These are phyloP conservation scores for Phialocephala subalpina DNA, from an alignment of 2,329 filamentous ascomycete species.

Conservation along the genomic window DNA sequence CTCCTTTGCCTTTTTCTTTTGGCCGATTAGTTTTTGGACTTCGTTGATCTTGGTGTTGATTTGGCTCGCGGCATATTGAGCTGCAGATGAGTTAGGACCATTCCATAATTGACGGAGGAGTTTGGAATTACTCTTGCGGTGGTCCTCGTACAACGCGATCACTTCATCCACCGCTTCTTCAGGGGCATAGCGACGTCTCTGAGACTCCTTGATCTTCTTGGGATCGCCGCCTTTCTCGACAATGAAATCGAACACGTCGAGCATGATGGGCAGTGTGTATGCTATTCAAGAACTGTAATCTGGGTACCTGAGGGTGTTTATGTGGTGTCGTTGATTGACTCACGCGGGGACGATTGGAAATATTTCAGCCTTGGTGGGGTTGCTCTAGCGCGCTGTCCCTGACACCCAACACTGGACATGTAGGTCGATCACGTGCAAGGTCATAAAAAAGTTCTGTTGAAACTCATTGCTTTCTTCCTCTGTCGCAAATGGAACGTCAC, in stretches of 20 bases:
- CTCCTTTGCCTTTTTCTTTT: slow-evolving; percentile 95
- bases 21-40: slow-evolving; percentile 87
- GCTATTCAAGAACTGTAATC: slow-evolving; percentile 4
- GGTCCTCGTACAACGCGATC: slow-evolving; percentile 85
- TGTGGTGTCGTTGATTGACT: slow-evolving; percentile 4
- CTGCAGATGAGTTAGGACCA: slow-evolving; percentile 46
- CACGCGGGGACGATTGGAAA: background rate
- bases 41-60: slow-evolving; percentile 86
- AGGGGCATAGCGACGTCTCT: slow-evolving; percentile 80
- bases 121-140: slow-evolving; percentile 72
- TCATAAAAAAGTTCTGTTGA: background rate
- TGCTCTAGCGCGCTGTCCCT: background rate
- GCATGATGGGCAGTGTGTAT: slow-evolving; percentile 58
- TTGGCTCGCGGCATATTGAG: slow-evolving; percentile 81
- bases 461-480: slow-evolving; percentile 9
- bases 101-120: slow-evolving; percentile 1
- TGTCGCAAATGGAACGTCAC: background rate
- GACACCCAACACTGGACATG: background rate
- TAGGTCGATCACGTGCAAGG: background rate
- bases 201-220: slow-evolving; percentile 90
- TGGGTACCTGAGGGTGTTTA: slow-evolving; percentile 1
- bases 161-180: slow-evolving; percentile 91
- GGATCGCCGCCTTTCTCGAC: slow-evolving; percentile 90
- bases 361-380: slow-evolving; percentile 13
- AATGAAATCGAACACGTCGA: slow-evolving; percentile 82